Evolutionary conservation across 768 basidiomycete species (phyloP), one percentile per base, ranked within the genome.

Genomic region (Rossbeevera mucosa): DNA sequence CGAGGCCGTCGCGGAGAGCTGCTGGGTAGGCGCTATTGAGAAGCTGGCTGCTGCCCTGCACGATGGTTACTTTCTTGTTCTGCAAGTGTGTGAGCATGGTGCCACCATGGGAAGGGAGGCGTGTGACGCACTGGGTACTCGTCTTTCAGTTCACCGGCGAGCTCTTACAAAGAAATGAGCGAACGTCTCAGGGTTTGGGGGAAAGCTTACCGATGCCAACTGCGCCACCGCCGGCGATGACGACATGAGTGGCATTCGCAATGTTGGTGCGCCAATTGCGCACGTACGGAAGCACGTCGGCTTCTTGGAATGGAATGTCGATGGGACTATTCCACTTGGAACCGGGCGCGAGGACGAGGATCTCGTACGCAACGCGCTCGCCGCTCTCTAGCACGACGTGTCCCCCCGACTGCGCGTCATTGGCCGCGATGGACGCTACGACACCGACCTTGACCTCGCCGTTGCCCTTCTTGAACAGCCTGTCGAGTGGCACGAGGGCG

Each of bases 281-380:
- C 20, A 73, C 42, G 26, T 78, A 66, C 16, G 59, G 59, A 9
- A 60, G 43, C 2, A 71, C 64, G 0, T 68, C 66, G 8, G 46
- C 47, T 28, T 67, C 63, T 14, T 57, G 51, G 8, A 70, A 63
- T 0, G 80, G 82, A 45, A 85, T 65, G 14, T 67, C 64, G 41
- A 79, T 42, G 0, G 79, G 78, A 0, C 78, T 82, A 12, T 63
- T 58, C 81, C 81, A 88, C 4, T 56, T 65, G 36, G 74, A 75
- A 1, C 87, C 87, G 2, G 85, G 72, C 0, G 83, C 77, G 29
- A 88, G 65, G 31, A 88, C 74, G 40, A 89, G 78, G 20, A 77
- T 66, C 11, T 75, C 74, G 64, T 81, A 89, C 7, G 67, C 62
- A 12, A 87, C 52, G 44, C 62, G 63, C 46, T 81, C 74, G 29